These are phyloP conservation scores for Vitis rotundifolia DNA, from an alignment of 164 flowering plant species.

Conservation along the genomic window DNA sequence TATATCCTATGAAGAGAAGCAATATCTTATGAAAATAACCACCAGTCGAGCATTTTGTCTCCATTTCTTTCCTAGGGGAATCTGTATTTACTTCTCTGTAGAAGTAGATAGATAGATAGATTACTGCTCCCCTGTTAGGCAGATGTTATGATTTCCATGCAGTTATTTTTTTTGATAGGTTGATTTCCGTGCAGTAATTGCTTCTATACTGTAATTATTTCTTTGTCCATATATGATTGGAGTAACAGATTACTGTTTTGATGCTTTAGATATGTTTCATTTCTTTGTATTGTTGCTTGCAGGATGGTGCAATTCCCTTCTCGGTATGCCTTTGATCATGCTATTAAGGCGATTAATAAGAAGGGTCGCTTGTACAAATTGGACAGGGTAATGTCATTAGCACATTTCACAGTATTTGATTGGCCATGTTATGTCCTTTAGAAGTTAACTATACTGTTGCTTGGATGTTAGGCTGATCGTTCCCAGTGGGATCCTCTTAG, in stretches of 20 bases:
- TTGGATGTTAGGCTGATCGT: slow-evolving; percentile 41
- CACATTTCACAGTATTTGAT: background rate
- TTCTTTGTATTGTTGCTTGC: slow-evolving; percentile 17
- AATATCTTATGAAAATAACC: no score
- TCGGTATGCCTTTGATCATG: slow-evolving; percentile 22
- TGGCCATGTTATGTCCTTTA: background rate
- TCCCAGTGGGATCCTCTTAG: slow-evolving; percentile 49
- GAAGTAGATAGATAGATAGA: no score
- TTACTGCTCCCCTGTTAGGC: background rate
- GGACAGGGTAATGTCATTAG: slow-evolving; percentile 41
- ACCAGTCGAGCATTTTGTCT: no score
- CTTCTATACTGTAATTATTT: background rate
- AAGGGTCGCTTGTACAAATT: slow-evolving; percentile 43
- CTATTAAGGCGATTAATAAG: slow-evolving; percentile 20
- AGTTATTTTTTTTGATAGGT: no score
- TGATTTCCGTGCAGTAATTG: background rate
- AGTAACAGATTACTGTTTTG: background rate
- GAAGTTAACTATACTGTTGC: background rate
- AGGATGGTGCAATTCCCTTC: slow-evolving; percentile 58
- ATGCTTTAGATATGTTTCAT: background rate
- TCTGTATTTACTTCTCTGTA: no score
- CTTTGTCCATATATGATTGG: background rate
- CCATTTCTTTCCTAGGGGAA: no score
- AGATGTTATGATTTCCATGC: background rate
- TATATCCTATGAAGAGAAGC: no score